Evolutionary conservation across 2,329 filamentous ascomycete species (phyloP).

Genomic region (Pseudogymnoascus sp.): DNA sequence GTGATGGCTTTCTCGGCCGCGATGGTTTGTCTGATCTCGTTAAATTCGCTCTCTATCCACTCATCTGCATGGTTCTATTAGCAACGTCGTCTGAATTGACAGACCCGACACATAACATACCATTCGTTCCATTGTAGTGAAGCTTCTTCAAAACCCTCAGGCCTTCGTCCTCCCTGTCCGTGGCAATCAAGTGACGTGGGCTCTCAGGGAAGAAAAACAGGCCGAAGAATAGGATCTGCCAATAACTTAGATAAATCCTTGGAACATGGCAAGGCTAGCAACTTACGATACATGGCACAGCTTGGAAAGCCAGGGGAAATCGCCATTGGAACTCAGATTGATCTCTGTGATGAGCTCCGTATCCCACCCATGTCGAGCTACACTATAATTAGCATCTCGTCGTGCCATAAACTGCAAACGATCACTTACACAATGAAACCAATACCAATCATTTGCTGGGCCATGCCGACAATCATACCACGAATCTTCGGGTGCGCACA

Average conservation of each 20-base stretch:
- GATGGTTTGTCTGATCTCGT: slow-evolving; percentile 53
- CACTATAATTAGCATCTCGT: slow-evolving; percentile 33
- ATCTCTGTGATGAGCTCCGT: slow-evolving; percentile 5
- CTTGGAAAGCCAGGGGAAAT: slow-evolving; percentile 42
- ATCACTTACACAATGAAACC: slow-evolving; percentile 41
- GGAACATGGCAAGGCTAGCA: background rate
- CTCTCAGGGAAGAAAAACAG: slow-evolving; percentile 55
- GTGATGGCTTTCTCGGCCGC: slow-evolving; percentile 48
- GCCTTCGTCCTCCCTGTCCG: slow-evolving; percentile 40
- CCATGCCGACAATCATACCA: slow-evolving; percentile 49
- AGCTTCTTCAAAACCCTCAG: slow-evolving; percentile 41
- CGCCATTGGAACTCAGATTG: slow-evolving; percentile 8
- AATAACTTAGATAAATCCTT: background rate
- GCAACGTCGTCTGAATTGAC: background rate
- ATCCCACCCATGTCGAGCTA: slow-evolving; percentile 9
- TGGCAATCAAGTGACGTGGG: slow-evolving; percentile 47
- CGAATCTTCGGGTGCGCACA: slow-evolving; percentile 53
- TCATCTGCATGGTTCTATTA: slow-evolving; percentile 33
- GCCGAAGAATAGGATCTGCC: slow-evolving; percentile 33
- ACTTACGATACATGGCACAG: slow-evolving; percentile 41
- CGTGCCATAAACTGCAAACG: slow-evolving; percentile 37
- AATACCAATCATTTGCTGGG: slow-evolving; percentile 56
- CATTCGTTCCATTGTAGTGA: slow-evolving; percentile 42
- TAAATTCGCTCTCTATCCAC: slow-evolving; percentile 49
- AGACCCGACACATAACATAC: background rate